These are phyloP conservation scores for Fereydounia khargensis DNA, from an alignment of 1,284 basidiomycete genomes.

Conservation along the genomic window DNA sequence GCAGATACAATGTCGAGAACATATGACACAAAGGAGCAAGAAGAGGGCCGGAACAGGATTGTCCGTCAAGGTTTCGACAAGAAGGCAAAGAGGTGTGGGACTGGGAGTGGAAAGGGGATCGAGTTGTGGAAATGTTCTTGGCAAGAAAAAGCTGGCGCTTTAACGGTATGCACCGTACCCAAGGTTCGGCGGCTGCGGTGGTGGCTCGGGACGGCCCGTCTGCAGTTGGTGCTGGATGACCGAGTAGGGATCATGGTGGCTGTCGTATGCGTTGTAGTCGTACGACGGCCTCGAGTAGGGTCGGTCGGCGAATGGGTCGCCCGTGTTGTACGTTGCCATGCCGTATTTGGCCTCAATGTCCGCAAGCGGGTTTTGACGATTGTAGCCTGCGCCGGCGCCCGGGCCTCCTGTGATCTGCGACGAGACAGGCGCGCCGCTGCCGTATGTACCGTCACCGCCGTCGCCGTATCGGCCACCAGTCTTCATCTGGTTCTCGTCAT, in stretches of 20 bases:
- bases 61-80: too few relatives aligned
- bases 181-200: constrained; percentile 31
- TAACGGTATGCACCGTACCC: too few relatives aligned
- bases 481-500: constrained; percentile 15
- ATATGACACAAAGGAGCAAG: too few relatives aligned
- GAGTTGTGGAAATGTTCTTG: too few relatives aligned
- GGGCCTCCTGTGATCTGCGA: too few relatives aligned
- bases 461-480: constrained; percentile 22
- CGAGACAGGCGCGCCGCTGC: too few relatives aligned
- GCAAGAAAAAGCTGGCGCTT: too few relatives aligned
- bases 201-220: constrained; percentile 6
- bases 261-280: constrained; percentile 25
- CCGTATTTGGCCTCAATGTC: constrained; percentile 43
- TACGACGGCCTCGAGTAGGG: constrained; percentile 21
- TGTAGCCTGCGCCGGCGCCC: too few relatives aligned
- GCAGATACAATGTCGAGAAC: too few relatives aligned
- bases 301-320: constrained; percentile 22
- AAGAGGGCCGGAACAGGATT: too few relatives aligned
- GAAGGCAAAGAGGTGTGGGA: too few relatives aligned
- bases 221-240: constrained; percentile 29
- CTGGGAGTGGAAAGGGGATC: too few relatives aligned
- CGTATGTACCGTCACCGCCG: constrained; percentile 20
- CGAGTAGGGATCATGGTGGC: constrained; percentile 27
- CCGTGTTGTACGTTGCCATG: constrained; percentile 10
- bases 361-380: constrained; percentile 33